phyloP scores from a whole-genome alignment of 2,329 filamentous ascomycete species.

The Lithohypha guttulata region DNA sequence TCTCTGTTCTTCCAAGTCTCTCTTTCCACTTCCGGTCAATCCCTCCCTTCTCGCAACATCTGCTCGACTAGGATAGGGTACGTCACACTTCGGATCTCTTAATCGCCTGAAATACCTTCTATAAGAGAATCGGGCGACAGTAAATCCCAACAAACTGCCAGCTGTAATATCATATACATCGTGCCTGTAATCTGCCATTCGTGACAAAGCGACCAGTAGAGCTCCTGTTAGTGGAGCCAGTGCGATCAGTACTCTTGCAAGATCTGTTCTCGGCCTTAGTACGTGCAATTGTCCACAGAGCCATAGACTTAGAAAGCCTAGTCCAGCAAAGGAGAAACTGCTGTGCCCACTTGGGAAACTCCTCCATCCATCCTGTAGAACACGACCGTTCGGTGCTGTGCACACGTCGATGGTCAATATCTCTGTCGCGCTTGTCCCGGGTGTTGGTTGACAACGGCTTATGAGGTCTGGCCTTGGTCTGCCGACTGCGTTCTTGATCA shows the following conservation, averaged over 20 bases:
- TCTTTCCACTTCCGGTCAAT: conserved; percentile 2
- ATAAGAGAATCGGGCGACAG: conserved; percentile 48
- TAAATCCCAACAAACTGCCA: conserved; percentile 44
- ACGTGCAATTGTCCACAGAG: conserved; percentile 47
- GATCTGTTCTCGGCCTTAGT: conserved; percentile 47
- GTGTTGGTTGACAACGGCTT: conserved; percentile 67
- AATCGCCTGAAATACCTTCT: conserved; percentile 50
- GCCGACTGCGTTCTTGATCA: conserved; percentile 81
- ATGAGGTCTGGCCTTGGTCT: conserved; percentile 78
- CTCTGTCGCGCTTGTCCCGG: conserved; percentile 44
- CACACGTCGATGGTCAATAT: conserved; percentile 41
- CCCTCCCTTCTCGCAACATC: conserved; percentile 12
- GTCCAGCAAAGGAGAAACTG: conserved; percentile 49
- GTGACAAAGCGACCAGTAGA: conserved; percentile 48
- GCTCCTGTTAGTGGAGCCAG: conserved; percentile 47
- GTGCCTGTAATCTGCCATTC: conserved; percentile 54
- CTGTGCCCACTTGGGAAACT: conserved; percentile 55
- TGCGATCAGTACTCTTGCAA: conserved; percentile 44
- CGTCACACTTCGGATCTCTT: conserved; percentile 39
- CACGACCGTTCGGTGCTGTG: conserved; percentile 42
- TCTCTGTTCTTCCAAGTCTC: conserved; percentile 17
- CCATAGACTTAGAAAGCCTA: conserved; percentile 46
- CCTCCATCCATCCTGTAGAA: conserved; percentile 54
- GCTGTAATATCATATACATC: conserved; percentile 52
- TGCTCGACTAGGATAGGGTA: conserved; percentile 32